Base-by-base conservation (phyloP, 768 basidiomycete genomes). In the Scleroderma citrinum region DNA sequence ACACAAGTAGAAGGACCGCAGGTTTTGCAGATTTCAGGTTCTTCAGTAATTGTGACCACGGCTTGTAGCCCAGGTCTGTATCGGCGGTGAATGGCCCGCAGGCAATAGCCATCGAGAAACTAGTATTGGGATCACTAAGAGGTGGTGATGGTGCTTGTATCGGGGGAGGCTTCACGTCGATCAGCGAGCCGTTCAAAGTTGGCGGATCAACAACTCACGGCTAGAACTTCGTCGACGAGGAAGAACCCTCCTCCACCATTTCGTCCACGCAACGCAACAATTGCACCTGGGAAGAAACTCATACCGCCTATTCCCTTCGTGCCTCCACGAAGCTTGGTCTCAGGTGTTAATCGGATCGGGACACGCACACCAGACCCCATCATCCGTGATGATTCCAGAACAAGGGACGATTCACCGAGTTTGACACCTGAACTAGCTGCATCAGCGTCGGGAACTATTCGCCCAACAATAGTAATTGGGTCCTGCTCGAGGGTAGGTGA, bases 201-300 rank as follows among this genome's bases (percentile, higher is more conserved):
- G 20, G 43, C 29, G 4, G 17, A 21, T 23, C 14, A 20, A 19
- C 14, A 5, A 36, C 44, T 12, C 61, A 97, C 95, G 55, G 82
- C 70, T 32, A 96, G 65, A 8, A 95, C 72, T 59, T 97, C 92
- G 21, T 80, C 80, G 0, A 86, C 94, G 10, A 81, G 73, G 61
- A 97, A 98, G 70, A 82, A 82, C 3, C 83, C 87, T 5, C 90
- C 93, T 2, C 92, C 90, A 1, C 93, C 92, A 65, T 98, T 98
- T 63, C 78, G 80, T 0, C 96, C 96, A 52, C 82, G 88, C 29
- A 97, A 60, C 0, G 86, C 92, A 2, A 85, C 85, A 45, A 98
- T 81, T 24, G 83, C 83, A 3, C 96, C 96, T 5, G 93, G 92
- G 61, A 94, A 98, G 36, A 98, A 62, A 1, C 88, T 84, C 10